phyloP scores from a whole-genome alignment of 2,329 filamentous ascomycete species.

The Venturia oleaginea region DNA sequence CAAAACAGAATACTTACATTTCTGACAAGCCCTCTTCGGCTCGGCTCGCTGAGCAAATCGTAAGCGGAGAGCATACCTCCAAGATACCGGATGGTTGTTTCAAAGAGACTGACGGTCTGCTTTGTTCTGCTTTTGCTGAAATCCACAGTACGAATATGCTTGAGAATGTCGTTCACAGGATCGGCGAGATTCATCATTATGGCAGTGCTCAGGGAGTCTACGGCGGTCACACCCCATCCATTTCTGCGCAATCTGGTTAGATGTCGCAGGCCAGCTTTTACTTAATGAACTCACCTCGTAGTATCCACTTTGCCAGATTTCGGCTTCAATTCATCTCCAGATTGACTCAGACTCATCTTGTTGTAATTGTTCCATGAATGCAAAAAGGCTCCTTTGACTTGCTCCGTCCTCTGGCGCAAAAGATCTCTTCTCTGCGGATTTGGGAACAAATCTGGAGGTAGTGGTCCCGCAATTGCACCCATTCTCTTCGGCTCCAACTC shows the following conservation, averaged over 20 bases:
- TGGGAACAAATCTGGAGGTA: neutral
- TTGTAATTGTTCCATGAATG: slow-evolving; percentile 43
- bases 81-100: slow-evolving; percentile 83
- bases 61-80: slow-evolving; percentile 67
- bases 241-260: slow-evolving; percentile 45
- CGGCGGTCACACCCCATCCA: slow-evolving; percentile 73
- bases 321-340: slow-evolving; percentile 44
- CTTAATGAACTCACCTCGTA: slow-evolving; percentile 48
- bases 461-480: neutral
- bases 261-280: too few relatives aligned
- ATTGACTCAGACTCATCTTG: slow-evolving; percentile 36
- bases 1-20: slow-evolving; percentile 25
- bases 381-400: slow-evolving; percentile 29
- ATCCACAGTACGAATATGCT: slow-evolving; percentile 55
- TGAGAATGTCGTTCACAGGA: slow-evolving; percentile 61
- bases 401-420: slow-evolving; percentile 22
- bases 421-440: slow-evolving; percentile 20
- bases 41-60: slow-evolving; percentile 50
- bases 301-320: slow-evolving; percentile 55
- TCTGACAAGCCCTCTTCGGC: slow-evolving; percentile 53
- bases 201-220: slow-evolving; percentile 73
- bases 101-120: slow-evolving; percentile 64
- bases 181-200: slow-evolving; percentile 63
- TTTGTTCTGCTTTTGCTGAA: slow-evolving; percentile 38
- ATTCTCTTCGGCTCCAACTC: neutral